Evolutionary conservation across 2,329 filamentous ascomycete genomes (phyloP).

Genomic region (Scleromitrula shiraiana): DNA sequence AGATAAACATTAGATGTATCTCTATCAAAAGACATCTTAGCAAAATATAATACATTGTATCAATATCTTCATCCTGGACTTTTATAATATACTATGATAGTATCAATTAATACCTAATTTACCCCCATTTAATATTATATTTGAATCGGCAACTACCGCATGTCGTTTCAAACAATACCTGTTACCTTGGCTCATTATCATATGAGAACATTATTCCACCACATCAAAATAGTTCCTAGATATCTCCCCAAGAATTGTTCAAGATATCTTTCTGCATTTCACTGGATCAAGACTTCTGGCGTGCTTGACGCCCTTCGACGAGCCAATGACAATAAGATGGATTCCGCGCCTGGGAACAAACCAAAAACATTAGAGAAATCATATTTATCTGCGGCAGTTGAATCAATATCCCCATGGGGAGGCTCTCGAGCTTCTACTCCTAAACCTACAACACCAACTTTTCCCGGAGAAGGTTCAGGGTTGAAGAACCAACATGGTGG

Average conservation of each 20-base stretch:
- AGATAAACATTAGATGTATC: too few relatives aligned
- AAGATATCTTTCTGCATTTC: neutral
- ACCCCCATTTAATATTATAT: neutral
- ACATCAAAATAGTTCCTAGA: constrained; percentile 19
- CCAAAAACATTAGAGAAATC: constrained; percentile 43
- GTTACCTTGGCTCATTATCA: constrained; percentile 21
- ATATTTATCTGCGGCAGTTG: constrained; percentile 52
- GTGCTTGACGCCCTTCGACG: constrained; percentile 8
- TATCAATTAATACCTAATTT: too few relatives aligned
- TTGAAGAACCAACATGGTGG: constrained; percentile 28
- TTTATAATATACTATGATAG: too few relatives aligned
- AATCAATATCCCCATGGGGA: constrained; percentile 55
- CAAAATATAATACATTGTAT: too few relatives aligned
- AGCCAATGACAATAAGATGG: constrained; percentile 13
- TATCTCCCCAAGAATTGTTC: constrained; percentile 14
- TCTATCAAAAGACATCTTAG: too few relatives aligned
- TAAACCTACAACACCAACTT: constrained; percentile 34
- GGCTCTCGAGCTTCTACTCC: constrained; percentile 42
- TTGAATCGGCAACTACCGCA: constrained; percentile 8
- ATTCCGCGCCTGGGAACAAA: constrained; percentile 19
- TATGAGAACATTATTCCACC: constrained; percentile 19
- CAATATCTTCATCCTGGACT: too few relatives aligned
- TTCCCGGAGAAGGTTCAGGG: constrained; percentile 35
- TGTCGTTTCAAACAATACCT: neutral
- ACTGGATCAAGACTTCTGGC: constrained; percentile 7